Evolutionary conservation across 495 filamentous ascomycete species (phyloP).

Genomic region (Penicillium pulvis): DNA sequence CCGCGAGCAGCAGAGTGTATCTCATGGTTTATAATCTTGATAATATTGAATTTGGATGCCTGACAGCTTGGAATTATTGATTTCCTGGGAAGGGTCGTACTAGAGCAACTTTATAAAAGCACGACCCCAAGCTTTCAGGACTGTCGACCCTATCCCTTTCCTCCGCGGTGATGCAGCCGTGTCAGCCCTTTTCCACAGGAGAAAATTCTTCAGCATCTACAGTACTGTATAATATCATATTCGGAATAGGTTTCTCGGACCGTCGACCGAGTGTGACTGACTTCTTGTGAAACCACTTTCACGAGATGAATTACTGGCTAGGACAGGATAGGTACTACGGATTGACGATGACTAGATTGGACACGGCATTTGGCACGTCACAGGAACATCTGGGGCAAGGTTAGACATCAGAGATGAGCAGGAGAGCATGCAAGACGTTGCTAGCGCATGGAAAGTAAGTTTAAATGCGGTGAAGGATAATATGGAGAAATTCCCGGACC

Average conservation of each 20-base stretch:
- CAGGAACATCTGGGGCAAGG: neutral
- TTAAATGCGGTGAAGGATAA: neutral
- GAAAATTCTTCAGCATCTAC: neutral
- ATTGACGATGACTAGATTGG: neutral
- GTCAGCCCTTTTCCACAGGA: constrained; percentile 1
- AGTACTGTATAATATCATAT: neutral
- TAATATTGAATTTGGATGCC: neutral
- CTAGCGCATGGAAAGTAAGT: neutral
- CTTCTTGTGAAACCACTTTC: neutral
- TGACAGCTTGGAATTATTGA: neutral
- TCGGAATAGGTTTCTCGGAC: neutral
- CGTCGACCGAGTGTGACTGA: neutral
- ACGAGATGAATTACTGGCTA: neutral
- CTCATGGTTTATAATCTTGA: constrained; percentile 13
- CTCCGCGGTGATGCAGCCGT: constrained; percentile 13
- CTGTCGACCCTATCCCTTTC: neutral
- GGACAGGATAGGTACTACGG: neutral
- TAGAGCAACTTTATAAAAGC: neutral
- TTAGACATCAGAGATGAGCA: neutral
- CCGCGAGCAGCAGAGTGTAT: constrained; percentile 12
- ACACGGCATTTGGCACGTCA: neutral
- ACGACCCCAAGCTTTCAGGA: neutral
- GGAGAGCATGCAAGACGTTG: neutral
- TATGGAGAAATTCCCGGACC: constrained; percentile 7
- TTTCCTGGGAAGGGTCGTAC: neutral